A percentile compares a stretch with the other conserved stretches of the same genome.
Conservation (phyloP, 2,329 filamentous ascomycete species). For the Chaetomium sp. region DNA sequence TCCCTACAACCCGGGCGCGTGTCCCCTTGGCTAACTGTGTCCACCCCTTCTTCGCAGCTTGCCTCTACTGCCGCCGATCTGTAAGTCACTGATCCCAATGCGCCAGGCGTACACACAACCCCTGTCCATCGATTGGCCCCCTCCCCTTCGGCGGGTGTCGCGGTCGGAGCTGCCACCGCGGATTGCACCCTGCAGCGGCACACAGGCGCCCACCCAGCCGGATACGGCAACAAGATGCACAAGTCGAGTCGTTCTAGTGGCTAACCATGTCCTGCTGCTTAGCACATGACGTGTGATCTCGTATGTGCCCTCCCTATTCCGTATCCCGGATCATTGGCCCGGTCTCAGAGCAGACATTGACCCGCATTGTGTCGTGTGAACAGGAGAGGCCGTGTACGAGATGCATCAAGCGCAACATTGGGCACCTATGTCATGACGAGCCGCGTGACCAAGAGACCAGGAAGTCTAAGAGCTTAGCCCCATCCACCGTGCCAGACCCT, state of each 20-base stretch:
- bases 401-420: conserved; percentile 98
- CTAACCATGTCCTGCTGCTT: conserved; percentile 50
- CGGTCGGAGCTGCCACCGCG: conserved; percentile 16
- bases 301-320: conserved; percentile 57
- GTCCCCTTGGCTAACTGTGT: conserved; percentile 34
- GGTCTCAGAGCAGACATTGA: conserved; percentile 40
- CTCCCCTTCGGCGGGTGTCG: conserved; percentile 11
- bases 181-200: conserved; percentile 28
- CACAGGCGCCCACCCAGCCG: conserved; percentile 25
- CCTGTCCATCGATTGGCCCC: conserved; percentile 32
- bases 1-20: conserved; percentile 36
- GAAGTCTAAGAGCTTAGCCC: conserved; percentile 69
- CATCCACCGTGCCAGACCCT: conserved; percentile 63
- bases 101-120: conserved; percentile 23
- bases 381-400: conserved; percentile 94
- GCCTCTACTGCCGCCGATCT: conserved; percentile 87
- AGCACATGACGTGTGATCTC: conserved; percentile 93
- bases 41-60: conserved; percentile 63
- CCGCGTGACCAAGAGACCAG: conserved; percentile 82
- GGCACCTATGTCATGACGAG: conserved; percentile 97
- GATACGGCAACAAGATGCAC: conserved; percentile 30
- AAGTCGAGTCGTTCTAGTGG: conserved; percentile 38
- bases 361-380: conserved; percentile 34
- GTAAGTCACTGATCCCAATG: conserved; percentile 60
- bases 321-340: conserved; percentile 26